These are phyloP conservation scores for Amaranthus palmeri DNA, from an alignment of 148 eudicot species.

Conservation along the genomic window DNA sequence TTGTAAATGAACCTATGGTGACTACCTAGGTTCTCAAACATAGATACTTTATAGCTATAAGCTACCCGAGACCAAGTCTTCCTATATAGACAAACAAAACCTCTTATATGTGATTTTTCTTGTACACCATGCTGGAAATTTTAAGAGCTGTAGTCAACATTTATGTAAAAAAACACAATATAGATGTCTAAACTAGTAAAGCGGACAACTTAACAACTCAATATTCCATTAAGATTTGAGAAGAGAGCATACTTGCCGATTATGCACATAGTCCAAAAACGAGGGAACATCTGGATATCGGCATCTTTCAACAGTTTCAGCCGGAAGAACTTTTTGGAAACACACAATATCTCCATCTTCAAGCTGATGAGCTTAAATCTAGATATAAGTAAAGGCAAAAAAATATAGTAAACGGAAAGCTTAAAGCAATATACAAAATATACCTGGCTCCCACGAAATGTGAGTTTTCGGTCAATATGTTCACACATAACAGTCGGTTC, in stretches of 20 bases:
- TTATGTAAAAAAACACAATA: not conserved
- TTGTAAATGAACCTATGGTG: too few species aligned
- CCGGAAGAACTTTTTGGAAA: constrained; percentile 52
- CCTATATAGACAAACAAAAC: too few species aligned
- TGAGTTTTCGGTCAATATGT: constrained; percentile 48
- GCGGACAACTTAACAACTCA: not conserved
- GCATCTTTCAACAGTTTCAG: constrained; percentile 39
- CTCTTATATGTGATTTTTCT: too few species aligned
- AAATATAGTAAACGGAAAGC: not conserved
- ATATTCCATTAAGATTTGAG: not conserved
- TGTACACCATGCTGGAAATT: too few species aligned
- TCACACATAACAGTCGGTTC: constrained; percentile 78
- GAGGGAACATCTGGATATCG: constrained; percentile 66
- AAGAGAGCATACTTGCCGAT: constrained; percentile 53
- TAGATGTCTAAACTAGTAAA: not conserved
- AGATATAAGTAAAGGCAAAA: not conserved
- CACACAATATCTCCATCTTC: constrained; percentile 82
- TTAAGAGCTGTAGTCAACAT: too few species aligned
- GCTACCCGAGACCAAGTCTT: too few species aligned
- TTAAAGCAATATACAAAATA: not conserved
- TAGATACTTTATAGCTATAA: too few species aligned
- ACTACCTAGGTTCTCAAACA: too few species aligned
- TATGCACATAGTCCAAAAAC: constrained; percentile 65
- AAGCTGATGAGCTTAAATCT: constrained; percentile 35
- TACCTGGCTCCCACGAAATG: constrained; percentile 64